Base-by-base conservation (phyloP, 2,329 filamentous ascomycete genomes). In the Cryphonectria radicalis region DNA sequence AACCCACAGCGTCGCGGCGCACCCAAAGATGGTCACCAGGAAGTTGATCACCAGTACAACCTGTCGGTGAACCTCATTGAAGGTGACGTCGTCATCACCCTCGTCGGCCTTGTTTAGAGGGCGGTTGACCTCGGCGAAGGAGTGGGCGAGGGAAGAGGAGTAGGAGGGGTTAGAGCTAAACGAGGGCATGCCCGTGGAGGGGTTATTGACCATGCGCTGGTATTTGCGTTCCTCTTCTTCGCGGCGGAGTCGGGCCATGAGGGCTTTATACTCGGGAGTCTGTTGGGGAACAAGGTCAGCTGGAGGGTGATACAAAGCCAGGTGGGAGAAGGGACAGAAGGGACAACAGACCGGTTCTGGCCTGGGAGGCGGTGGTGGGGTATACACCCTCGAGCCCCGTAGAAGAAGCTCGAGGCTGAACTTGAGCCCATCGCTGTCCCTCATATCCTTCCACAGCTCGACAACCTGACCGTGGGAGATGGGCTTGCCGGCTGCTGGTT, bases 21-120 rank as follows among this genome's bases (percentile, higher is more conserved):
- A 92, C 62, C 95, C 93, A 3, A 95, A 83, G 68, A 98, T 92
- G 67, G 93, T 97, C 68, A 97, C 86, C 55, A 98, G 83, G 66
- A 98, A 94, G 80, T 98, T 99, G 77, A 97, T 86, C 67, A 98
- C 94, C 10, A 98, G 85, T 59, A 92, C 90, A 70, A 96, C 83
- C 77, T 96, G 93, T n/a, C 92, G 87, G 78, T 95, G 92, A 1
- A 96, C 85, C 72, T 96, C 93, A 50, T 88, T 87, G 74, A 90
- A 91, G 2, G 90, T 91, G 2, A 92, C 82, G 73, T 93, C 92
- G 74, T 89, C 83, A 70, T 86, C 85, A 74, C 81, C 82, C 7
- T 84, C 77, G 71, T 87, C 87, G 37, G 81, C 80, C 25, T 81
- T 78, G 57, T 79, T 84, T 35, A 79, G 82, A 0, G 85, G 85